Percentiles rank a stretch among this genome's conserved stretches.
These are phyloP conservation scores for Cryphonectria naterciae DNA, from an alignment of 2,329 filamentous ascomycete species.

Conservation along the genomic window DNA sequence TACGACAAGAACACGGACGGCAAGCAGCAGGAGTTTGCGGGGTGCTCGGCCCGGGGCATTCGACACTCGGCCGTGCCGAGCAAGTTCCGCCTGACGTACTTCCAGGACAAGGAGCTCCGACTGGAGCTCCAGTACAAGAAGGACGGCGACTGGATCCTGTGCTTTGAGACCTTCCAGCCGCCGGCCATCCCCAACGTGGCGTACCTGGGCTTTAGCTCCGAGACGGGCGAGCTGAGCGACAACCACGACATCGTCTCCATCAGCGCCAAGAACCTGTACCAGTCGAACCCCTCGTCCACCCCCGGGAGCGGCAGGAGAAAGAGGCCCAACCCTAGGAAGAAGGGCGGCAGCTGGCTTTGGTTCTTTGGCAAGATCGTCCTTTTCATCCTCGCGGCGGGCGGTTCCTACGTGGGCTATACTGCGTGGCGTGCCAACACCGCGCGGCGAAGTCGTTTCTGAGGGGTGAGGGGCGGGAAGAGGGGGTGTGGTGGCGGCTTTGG, in stretches of 20 bases:
- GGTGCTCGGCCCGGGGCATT: conserved; percentile 91
- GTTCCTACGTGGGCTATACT: conserved; percentile 84
- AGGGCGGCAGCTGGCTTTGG: conserved; percentile 61
- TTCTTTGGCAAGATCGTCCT: conserved; percentile 81
- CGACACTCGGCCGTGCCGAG: conserved; percentile 80
- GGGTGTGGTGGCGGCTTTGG: not conserved
- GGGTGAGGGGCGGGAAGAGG: not conserved
- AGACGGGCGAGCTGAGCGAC: conserved; percentile 95
- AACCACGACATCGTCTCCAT: conserved; percentile 96
- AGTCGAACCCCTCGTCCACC: conserved; percentile 54
- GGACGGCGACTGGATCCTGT: conserved; percentile 84
- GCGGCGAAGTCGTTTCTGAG: conserved; percentile 62
- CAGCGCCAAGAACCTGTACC: conserved; percentile 86
- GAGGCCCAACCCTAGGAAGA: conserved; percentile 46
- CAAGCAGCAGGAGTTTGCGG: conserved; percentile 88
- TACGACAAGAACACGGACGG: conserved; percentile 97
- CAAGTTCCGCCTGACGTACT: conserved; percentile 89
- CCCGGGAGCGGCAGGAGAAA: conserved; percentile 40
- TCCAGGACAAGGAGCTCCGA: conserved; percentile 90
- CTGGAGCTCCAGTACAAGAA: conserved; percentile 94
- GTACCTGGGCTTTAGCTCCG: conserved; percentile 78
- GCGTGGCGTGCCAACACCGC: conserved; percentile 72
- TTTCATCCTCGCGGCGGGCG: conserved; percentile 70
- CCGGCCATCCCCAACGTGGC: conserved; percentile 78
- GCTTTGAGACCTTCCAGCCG: conserved; percentile 75